Evolutionary conservation across 768 basidiomycete genomes (phyloP).

Genomic region (Imleria badia): DNA sequence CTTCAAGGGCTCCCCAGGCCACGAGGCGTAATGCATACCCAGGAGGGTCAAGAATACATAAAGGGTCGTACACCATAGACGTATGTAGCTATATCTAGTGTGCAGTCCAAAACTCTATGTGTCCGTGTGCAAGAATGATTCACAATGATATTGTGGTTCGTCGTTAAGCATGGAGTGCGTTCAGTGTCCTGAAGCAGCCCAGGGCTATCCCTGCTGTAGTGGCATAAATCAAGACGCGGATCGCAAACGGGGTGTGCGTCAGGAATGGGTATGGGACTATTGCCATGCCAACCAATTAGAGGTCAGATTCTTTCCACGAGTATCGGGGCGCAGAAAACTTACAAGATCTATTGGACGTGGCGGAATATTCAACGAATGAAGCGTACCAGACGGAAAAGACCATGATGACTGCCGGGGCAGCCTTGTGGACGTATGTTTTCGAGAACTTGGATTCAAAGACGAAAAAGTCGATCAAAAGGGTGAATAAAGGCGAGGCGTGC

Average conservation of each 20-base stretch:
- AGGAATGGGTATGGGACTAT: constrained; percentile 86
- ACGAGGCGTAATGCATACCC: not conserved
- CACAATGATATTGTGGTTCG: not conserved
- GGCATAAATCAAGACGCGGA: constrained; percentile 60
- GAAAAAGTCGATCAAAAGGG: constrained; percentile 69
- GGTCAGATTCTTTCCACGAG: too few species aligned
- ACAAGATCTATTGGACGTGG: constrained; percentile 61
- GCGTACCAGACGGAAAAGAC: constrained; percentile 50
- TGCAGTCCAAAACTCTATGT: not conserved
- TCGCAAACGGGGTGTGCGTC: constrained; percentile 50
- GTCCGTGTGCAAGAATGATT: not conserved
- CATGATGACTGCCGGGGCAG: constrained; percentile 15
- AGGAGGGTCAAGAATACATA: not conserved
- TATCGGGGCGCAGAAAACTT: constrained; percentile 26
- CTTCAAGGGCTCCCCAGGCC: too few species aligned
- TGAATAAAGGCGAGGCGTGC: constrained; percentile 60
- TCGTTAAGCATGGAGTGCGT: constrained; percentile 48
- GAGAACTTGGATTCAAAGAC: constrained; percentile 59
- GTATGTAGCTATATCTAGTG: not conserved
- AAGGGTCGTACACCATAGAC: not conserved
- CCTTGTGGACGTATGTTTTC: constrained; percentile 6
- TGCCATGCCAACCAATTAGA: too few species aligned
- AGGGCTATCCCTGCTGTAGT: constrained; percentile 51
- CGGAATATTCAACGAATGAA: constrained; percentile 68
- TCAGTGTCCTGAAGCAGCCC: constrained; percentile 56